Conservation (phyloP, 345 rosid species). For the Heritiera fomes region DNA sequence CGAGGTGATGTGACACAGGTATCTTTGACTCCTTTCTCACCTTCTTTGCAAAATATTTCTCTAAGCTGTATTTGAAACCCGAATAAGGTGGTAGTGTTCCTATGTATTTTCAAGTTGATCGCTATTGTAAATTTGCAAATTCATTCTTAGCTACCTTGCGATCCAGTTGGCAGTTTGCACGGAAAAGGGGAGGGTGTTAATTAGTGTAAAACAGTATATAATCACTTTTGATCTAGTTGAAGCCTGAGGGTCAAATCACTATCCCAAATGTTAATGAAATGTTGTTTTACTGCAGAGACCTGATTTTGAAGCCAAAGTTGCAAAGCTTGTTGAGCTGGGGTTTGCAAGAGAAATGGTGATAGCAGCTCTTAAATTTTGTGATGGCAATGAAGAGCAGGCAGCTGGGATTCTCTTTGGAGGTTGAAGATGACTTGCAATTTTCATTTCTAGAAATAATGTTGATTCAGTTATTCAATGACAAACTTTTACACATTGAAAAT, state of each 20-base stretch:
- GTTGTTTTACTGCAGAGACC: constrained; percentile 47
- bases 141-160: background rate
- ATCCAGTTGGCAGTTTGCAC: too few species aligned
- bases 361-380: constrained; percentile 80
- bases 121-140: background rate
- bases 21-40: background rate
- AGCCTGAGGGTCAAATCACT: too few species aligned
- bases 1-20: constrained; percentile 44
- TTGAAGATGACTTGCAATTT: constrained; percentile 27
- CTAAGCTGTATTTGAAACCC: background rate
- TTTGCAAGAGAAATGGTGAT: constrained; percentile 76
- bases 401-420: constrained; percentile 95
- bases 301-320: constrained; percentile 86
- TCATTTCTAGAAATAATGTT: background rate
- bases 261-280: too few species aligned
- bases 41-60: background rate
- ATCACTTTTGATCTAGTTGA: too few species aligned
- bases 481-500: background rate
- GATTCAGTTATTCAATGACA: background rate
- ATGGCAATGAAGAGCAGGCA: constrained; percentile 95
- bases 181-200: too few species aligned
- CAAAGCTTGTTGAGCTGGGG: constrained; percentile 88
- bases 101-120: background rate
- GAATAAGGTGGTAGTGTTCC: background rate
- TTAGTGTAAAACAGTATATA: too few species aligned